Evolutionary conservation across 1,139 yeast genomes (phyloP), one percentile per base, ranked within the genome.

Genomic region (Taphrina deformans): DNA sequence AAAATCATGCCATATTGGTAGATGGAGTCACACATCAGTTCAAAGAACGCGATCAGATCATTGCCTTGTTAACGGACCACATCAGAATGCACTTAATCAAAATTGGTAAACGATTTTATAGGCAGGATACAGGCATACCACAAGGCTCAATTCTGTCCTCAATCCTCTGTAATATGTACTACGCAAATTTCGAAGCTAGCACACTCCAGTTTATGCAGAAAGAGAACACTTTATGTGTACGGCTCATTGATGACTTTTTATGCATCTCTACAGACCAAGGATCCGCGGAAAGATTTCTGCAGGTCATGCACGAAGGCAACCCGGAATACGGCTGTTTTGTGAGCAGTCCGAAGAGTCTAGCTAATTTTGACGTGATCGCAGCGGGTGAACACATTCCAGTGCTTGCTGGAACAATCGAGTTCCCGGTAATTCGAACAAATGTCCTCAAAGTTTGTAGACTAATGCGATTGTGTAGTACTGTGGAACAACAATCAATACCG

Each of bases 101-200:
- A 40, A 73, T 79, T 1, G 74, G 75, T 2, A 72, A 73, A 0
- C 70, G 70, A 1, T 75, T 77, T 2, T 84, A 76, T 68, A 74
- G 75, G 29, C 79, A 96, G 67, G 81, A 76, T 46, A 75, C 79
- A 10, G 99, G 99, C 0, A 81, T 93, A 0, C 93, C 88, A 63
- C 99, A 93, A 75, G 99, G 99, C 0, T 84, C 90, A 6, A 85
- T 87, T 0, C 75, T 92, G 16, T 95, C 96, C 69, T 82, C 89
- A 0, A 77, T 85, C 1, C 79, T 93, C 44, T 91, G 96, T 70
- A 89, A 91, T 70, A 72, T 91, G 3, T 83, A 89, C 0, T 88
- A 88, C 71, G 89, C 88, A 70, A 79, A 82, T 7, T 74, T 92
- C 60, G 82, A 88, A 1, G 79, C 79, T n/a, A 73, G 78, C 6